Evolutionary conservation across 140 eudicot species (phyloP), one percentile per base, ranked within the genome.

Genomic region (Stevia rebaudiana): DNA sequence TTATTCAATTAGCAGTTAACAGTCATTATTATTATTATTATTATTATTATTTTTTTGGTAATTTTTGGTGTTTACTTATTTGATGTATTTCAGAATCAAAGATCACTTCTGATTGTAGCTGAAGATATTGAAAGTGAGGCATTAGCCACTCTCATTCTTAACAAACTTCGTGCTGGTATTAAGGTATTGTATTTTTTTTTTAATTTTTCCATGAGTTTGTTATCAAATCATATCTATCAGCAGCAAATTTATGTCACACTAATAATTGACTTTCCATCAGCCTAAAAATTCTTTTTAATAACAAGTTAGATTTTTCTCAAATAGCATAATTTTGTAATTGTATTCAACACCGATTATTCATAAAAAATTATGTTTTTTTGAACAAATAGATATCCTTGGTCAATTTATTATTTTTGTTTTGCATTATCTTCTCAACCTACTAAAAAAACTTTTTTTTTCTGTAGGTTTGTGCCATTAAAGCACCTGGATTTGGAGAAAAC

Each of bases 71-170:
- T 28, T 54, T 28, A 25, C 22, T 13, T 1, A 13, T 25, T 54
- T 2, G 13, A 47, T 54, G 61, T 19, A 25, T 54, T 70, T 39
- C 78, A 80, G 95, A 80, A 59, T 61, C 89, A 80, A 78, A 78
- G 78, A 61, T 86, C 95, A 3, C 72, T 83, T 46, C 42, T 86
- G 59, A 83, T 86, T 44, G 95, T 86, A 44, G 77, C 95, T 73
- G 95, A 83, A 83, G 90, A 82, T 62, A 69, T 86, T 8, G 95
- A 83, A 43, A 86, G 85, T 55, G 87, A 86, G 50, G 90, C 83
- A 19, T 58, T 83, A 28, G 90, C 87, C 12, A 83, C 95, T 25
- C 77, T 84, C 54, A 72, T 84, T 47, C 74, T 84, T 25, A 84
- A 84, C 72, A 84, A 84, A 69, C 83, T 84, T 48, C 86, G 87